These are phyloP conservation scores for Paraurostyla sp. DNA, from an alignment of 73 alveolate species.

Conservation along the genomic window DNA sequence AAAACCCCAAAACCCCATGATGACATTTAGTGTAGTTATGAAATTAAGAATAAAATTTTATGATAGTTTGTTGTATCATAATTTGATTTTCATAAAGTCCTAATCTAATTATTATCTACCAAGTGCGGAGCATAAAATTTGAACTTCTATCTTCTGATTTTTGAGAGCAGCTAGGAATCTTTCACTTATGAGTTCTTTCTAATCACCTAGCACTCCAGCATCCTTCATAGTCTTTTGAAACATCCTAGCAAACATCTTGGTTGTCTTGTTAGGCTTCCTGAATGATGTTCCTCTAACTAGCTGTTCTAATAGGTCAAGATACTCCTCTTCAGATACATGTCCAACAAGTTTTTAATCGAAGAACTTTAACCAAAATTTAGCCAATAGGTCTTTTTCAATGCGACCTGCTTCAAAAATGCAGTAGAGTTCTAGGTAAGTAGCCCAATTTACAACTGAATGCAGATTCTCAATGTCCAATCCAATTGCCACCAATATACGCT, in stretches of 20 bases:
- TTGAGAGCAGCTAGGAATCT: slow-evolving; percentile 20
- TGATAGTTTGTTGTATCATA: slow-evolving; percentile 13
- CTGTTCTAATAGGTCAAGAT: slow-evolving; percentile 57
- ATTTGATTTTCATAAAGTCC: neutral
- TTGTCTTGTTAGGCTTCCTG: slow-evolving; percentile 61
- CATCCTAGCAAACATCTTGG: slow-evolving; percentile 70
- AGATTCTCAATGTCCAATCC: slow-evolving; percentile 65
- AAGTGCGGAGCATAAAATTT: slow-evolving; percentile 59
- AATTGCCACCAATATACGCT: slow-evolving; percentile 43
- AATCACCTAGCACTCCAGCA: slow-evolving; percentile 55
- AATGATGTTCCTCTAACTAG: slow-evolving; percentile 69
- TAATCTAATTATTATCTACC: slow-evolving; percentile 60
- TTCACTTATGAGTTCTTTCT: slow-evolving; percentile 41
- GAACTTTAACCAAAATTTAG: slow-evolving; percentile 74
- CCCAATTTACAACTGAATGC: slow-evolving; percentile 59
- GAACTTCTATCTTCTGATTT: slow-evolving; percentile 49
- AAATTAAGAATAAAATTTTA: too few relatives aligned
- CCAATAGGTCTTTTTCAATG: slow-evolving; percentile 50
- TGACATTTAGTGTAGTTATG: too few relatives aligned
- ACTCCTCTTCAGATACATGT: slow-evolving; percentile 15
- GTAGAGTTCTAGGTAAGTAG: slow-evolving; percentile 59
- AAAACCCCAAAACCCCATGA: too few relatives aligned
- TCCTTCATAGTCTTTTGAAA: slow-evolving; percentile 34
- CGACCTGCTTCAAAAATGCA: slow-evolving; percentile 72
- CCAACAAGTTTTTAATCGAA: slow-evolving; percentile 66